Base-by-base conservation (phyloP, 2,329 filamentous ascomycete genomes). In the Alternaria ethzedia region DNA sequence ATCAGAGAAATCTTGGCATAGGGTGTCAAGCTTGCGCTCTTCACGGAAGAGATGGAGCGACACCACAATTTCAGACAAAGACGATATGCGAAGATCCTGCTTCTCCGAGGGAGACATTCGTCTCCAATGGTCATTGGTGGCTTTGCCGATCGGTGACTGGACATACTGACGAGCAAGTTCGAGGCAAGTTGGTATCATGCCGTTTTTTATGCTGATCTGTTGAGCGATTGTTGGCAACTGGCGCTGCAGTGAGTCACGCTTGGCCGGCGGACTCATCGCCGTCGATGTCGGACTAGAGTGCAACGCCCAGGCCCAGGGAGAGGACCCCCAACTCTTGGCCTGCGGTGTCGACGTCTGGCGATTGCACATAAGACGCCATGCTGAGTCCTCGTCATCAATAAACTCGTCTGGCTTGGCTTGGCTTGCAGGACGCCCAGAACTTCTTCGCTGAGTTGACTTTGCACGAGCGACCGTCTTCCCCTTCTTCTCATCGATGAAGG, bases 21-120 rank as follows among this genome's bases (percentile, higher is more conserved):
- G 81, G 4, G 90, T 86, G 64, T 92, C 88, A 2, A 99, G 86
- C 75, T 97, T 98, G 66, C 91, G 86, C 77, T 99, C 96, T 78
- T 99, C 95, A 0, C 91, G 86, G n/a, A 97, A 83, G 4, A 98
- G 84, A 80, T 99, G 96, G 12, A 99, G 83, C 1, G 88, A 91
- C 43, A 90, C 83, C 67, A 96, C 83, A 41, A 95, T 86, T 25
- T 55, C 91, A 85, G 73, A 92, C 87, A 75, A 90, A 82, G 32
- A 91, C 85, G 58, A 89, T 81, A 73, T 85, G 15, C 77, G 75
- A 17, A 79, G 61, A 43, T 79, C 78, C 61, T 78, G 73, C 54
- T 75, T 75, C 25, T 75, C 74, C 5, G 75, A 75, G 6, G 72
- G 70, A n/a, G 75, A 89, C 59, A 86, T 84, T 46, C 89, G 86